These are phyloP conservation scores for Prillingera fragicola DNA, from an alignment of 1,284 basidiomycete species.

Conservation along the genomic window DNA sequence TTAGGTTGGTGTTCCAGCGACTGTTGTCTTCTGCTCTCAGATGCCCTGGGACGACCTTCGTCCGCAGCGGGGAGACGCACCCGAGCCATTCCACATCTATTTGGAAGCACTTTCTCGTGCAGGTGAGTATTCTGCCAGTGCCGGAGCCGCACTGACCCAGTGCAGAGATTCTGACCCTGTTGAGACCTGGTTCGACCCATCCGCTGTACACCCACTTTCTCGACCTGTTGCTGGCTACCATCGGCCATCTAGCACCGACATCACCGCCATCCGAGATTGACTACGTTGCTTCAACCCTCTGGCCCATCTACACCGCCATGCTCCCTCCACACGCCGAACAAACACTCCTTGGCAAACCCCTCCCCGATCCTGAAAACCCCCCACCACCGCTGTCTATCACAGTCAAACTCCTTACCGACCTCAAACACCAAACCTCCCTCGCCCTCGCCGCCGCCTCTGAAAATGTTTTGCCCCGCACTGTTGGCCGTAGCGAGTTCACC, in stretches of 20 bases:
- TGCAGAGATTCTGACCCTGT: slow-evolving; percentile 27
- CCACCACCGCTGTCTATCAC: slow-evolving; percentile 31
- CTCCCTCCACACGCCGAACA: slow-evolving; percentile 38
- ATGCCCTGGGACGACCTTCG: slow-evolving; percentile 69
- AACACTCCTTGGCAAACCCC: slow-evolving; percentile 17
- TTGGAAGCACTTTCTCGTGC: slow-evolving; percentile 58
- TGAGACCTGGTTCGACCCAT: slow-evolving; percentile 34
- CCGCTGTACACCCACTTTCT: slow-evolving; percentile 64
- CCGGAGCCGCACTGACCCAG: slow-evolving; percentile 38
- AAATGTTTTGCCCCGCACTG: slow-evolving; percentile 29
- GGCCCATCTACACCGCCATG: slow-evolving; percentile 57
- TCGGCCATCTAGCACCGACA: slow-evolving; percentile 58
- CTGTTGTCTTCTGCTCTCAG: slow-evolving; percentile 63
- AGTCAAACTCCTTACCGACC: slow-evolving; percentile 41
- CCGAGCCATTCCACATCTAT: slow-evolving; percentile 70
- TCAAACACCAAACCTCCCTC: slow-evolving; percentile 38
- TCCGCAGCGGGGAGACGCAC: slow-evolving; percentile 62
- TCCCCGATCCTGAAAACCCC: slow-evolving; percentile 17
- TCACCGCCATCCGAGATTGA: slow-evolving; percentile 62
- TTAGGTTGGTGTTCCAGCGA: slow-evolving; percentile 49
- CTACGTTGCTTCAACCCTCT: slow-evolving; percentile 69
- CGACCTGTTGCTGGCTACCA: slow-evolving; percentile 59
- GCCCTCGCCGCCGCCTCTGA: slow-evolving; percentile 39
- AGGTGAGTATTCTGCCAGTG: slow-evolving; percentile 48
- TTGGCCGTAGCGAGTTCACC: slow-evolving; percentile 28